Evolutionary conservation across 495 filamentous ascomycete species (phyloP), one percentile per base, ranked within the genome.

Genomic region (Hypoxylon trugodes): DNA sequence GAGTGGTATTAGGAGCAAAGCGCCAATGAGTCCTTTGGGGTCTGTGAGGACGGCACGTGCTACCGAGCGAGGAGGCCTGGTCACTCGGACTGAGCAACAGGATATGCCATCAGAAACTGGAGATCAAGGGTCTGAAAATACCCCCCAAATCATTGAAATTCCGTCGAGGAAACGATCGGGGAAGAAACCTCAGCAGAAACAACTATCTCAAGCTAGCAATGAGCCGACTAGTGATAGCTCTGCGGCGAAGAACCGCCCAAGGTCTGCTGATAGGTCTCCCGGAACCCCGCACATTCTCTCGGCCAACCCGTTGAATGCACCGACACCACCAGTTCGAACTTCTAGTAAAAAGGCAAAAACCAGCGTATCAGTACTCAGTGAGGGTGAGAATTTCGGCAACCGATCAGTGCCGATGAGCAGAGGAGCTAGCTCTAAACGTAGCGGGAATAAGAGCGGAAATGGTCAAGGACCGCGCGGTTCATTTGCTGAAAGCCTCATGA

Each of bases 401-500:
- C 19, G 18, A 8, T 42, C 49, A 35, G 45, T 45, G 18, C 37
- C 32, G 5, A 8, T 57, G 3, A 54, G 42, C 15, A 37, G 41
- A 13, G 43, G 24, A 19, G 19, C 43, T n/a, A 43, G 43, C 18
- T 60, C 62, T 16, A 41, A 51, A 13, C 16, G 28, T 13, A 35
- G 51, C 13, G 30, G 38, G 8, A 28, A 25, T 35, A 43, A 48
- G 4, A 50, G 24, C 16, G 35, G 61, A 4, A 55, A 15, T 28
- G 42, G 35, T 2, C n/a, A 2, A 0, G 47, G 42, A 1, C 36
- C 36, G 1, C 65, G 70, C 2, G 40, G 21, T 9, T 73, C 70
- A 4, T 65, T 70, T 19, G 54, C 70, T 3, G 70, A 69, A 43
- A 73, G 70, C 45, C 26, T 73, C 18, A 30, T 51, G 13, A 73